Conservation (phyloP, 2,329 filamentous ascomycete genomes). For the Penicillium sp. region DNA sequence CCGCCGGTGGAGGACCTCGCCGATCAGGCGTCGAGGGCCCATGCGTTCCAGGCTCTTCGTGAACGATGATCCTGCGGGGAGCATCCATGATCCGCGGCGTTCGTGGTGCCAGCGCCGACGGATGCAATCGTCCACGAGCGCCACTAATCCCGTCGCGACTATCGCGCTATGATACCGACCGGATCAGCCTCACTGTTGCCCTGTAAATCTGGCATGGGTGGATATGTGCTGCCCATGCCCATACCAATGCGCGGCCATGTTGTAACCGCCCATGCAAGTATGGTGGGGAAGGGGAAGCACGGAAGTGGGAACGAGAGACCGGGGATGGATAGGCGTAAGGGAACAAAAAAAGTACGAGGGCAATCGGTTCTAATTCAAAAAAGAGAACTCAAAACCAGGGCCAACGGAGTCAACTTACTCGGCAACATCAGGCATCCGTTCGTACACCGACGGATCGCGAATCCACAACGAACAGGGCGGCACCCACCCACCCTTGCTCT, state of each 20-base stretch:
- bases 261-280: no score
- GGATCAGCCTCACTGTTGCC: conserved; percentile 11
- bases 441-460: conserved; percentile 67
- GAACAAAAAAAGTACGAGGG: no score
- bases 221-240: no score
- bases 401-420: conserved; percentile 62
- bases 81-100: conserved; percentile 50
- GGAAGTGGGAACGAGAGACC: not conserved
- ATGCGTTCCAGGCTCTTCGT: conserved; percentile 61
- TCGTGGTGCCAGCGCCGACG: conserved; percentile 68
- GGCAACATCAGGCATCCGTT: conserved; percentile 72
- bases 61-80: conserved; percentile 52
- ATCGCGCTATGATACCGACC: conserved; percentile 62
- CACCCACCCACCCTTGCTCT: conserved; percentile 79
- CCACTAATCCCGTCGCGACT: conserved; percentile 82
- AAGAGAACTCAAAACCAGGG: conserved; percentile 2
- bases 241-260: no score
- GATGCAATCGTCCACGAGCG: conserved; percentile 88
- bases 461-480: conserved; percentile 90
- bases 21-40: conserved; percentile 60
- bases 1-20: conserved; percentile 61
- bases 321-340: not conserved
- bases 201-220: no score
- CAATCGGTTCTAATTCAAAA: no score
- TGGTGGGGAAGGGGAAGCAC: no score